A percentile compares a stretch with the other conserved stretches of the same genome.
Evolutionary conservation across 1,139 yeast species (phyloP).

Genomic region (Candida sanyaensis): DNA sequence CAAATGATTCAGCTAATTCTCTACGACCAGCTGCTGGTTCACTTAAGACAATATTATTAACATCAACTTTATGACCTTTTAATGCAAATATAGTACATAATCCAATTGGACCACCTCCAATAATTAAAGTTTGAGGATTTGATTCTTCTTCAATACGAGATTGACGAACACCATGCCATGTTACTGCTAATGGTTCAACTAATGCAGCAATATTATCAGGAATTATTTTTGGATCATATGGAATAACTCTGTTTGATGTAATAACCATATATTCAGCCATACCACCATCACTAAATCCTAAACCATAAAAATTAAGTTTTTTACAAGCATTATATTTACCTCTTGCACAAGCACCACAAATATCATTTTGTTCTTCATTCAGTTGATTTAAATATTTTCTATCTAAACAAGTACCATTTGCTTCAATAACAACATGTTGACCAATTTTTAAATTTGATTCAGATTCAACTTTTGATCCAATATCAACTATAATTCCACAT

Average conservation of each 20-base stretch:
- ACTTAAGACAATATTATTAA: slow-evolving; percentile 51
- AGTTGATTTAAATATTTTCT: slow-evolving; percentile 1
- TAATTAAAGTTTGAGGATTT: slow-evolving; percentile 25
- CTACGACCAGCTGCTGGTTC: slow-evolving; percentile 64
- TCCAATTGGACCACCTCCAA: slow-evolving; percentile 68
- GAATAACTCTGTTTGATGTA: slow-evolving; percentile 46
- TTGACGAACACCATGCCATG: slow-evolving; percentile 58
- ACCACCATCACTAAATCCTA: slow-evolving; percentile 54
- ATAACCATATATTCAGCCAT: slow-evolving; percentile 52
- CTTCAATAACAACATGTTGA: slow-evolving; percentile 45
- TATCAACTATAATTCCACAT: slow-evolving; percentile 42
- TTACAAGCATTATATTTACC: slow-evolving; percentile 51
- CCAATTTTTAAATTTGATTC: slow-evolving; percentile 7
- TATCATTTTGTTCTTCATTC: neutral
- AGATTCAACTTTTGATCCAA: slow-evolving; percentile 18
- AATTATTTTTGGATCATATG: slow-evolving; percentile 42
- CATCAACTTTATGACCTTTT: slow-evolving; percentile 54
- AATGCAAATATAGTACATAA: slow-evolving; percentile 56
- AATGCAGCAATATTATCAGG: slow-evolving; percentile 58
- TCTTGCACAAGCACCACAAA: slow-evolving; percentile 45
- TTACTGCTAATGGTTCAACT: slow-evolving; percentile 57
- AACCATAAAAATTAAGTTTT: slow-evolving; percentile 42
- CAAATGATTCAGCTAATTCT: slow-evolving; percentile 51
- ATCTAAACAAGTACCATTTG: slow-evolving; percentile 49
- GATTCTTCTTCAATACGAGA: slow-evolving; percentile 21